Evolutionary conservation across 371 early-diverging fungal genomes (phyloP).

Genomic region (Mortierella sp.): DNA sequence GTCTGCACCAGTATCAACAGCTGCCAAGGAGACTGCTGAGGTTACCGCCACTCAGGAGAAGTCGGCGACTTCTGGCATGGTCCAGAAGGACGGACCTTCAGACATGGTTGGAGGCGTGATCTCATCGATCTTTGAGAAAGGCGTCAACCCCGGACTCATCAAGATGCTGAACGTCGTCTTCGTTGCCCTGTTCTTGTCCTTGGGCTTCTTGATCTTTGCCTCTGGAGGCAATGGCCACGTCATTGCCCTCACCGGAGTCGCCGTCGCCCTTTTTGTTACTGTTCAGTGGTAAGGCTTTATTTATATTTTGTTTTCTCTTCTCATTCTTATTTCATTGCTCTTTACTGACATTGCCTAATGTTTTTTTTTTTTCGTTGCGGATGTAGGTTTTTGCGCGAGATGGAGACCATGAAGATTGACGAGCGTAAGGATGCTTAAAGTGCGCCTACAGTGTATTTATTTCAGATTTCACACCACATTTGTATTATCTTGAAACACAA

Average conservation of each 20-base stretch:
- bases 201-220: conserved; percentile 43
- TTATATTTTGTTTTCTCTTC: background rate
- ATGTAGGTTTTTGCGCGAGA: conserved; percentile 50
- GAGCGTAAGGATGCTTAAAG: conserved; percentile 43
- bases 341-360: background rate
- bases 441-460: background rate
- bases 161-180: conserved; percentile 47
- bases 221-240: conserved; percentile 51
- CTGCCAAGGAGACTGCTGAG: background rate
- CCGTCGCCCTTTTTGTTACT: conserved; percentile 42
- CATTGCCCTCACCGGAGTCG: conserved; percentile 53
- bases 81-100: conserved; percentile 40
- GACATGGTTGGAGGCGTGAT: conserved; percentile 47
- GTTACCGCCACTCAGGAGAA: background rate
- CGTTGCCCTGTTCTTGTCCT: conserved; percentile 42
- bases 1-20: background rate
- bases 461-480: too few species aligned
- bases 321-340: background rate
- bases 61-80: conserved; percentile 24
- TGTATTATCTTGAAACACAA: too few species aligned
- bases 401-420: conserved; percentile 52
- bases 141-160: conserved; percentile 54
- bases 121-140: conserved; percentile 56
- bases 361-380: background rate
- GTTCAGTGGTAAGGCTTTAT: conserved; percentile 38